phyloP scores from a whole-genome alignment of 345 rosid species.

The Camelina neglecta region DNA sequence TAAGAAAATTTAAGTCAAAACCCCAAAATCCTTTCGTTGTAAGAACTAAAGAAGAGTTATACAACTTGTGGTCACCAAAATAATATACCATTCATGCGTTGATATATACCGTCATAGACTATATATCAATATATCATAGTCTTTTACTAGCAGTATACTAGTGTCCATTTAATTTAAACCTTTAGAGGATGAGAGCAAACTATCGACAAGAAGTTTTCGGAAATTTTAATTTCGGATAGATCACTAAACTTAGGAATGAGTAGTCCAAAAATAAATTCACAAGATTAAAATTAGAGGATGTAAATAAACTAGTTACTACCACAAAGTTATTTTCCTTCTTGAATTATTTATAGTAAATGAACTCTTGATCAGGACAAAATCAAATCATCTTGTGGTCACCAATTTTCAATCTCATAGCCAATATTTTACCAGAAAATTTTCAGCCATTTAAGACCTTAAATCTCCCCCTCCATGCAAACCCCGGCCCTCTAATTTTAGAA shows the following conservation, averaged over 20 bases:
- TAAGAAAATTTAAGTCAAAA: neutral
- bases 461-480: conserved; percentile 29
- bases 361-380: conserved; percentile 27
- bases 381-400: conserved; percentile 27
- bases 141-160: neutral
- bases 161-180: neutral
- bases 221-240: neutral
- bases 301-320: neutral
- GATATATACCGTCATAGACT: neutral
- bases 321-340: neutral
- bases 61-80: neutral
- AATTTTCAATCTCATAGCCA: conserved; percentile 14
- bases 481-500: conserved; percentile 34
- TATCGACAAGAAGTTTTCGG: neutral
- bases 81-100: neutral
- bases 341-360: conserved; percentile 33
- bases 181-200: neutral
- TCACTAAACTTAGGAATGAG: conserved; percentile 1
- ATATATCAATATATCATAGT: neutral
- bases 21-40: neutral
- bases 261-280: neutral
- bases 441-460: conserved; percentile 41
- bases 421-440: conserved; percentile 23
- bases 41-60: neutral
- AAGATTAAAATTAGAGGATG: neutral